These are phyloP conservation scores for Cicer arietinum DNA, from an alignment of 306 rosid genomes.

Conservation along the genomic window DNA sequence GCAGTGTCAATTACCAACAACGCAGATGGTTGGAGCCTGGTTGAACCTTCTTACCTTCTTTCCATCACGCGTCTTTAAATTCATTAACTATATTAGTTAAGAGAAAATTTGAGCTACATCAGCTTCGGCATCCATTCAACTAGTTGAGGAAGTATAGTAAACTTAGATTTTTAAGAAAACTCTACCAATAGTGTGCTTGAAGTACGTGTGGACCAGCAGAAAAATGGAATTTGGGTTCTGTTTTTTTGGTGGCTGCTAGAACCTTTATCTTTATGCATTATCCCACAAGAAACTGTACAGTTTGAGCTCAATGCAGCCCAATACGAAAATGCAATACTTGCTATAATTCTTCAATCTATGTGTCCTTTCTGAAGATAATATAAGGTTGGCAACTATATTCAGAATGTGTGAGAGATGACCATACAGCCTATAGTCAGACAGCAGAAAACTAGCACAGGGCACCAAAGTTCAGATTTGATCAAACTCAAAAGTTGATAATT, in stretches of 20 bases:
- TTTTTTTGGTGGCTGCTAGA: conserved; percentile 3
- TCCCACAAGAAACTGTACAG: conserved; percentile 9
- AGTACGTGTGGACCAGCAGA: not conserved
- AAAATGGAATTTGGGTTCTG: conserved; percentile 10
- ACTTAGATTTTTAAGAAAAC: not conserved
- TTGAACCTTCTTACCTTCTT: conserved; percentile 18
- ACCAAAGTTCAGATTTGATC: conserved; percentile 5
- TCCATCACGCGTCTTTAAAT: conserved; percentile 12
- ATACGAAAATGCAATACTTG: conserved; percentile 21
- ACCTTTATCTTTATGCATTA: conserved; percentile 15
- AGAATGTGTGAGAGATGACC: not conserved
- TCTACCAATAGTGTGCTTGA: conserved; percentile 19
- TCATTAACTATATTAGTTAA: conserved; percentile 4
- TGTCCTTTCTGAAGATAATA: conserved; percentile 35
- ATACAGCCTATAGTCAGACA: conserved; percentile 2
- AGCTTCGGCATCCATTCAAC: conserved; percentile 17
- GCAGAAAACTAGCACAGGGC: conserved; percentile 17
- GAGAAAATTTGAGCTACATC: conserved; percentile 10
- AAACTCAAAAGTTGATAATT: conserved; percentile 30
- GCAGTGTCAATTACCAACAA: not conserved
- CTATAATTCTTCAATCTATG: conserved; percentile 11
- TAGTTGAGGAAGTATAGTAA: not conserved
- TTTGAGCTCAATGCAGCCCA: conserved; percentile 26
- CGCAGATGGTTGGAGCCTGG: not conserved
- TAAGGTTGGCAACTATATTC: not conserved